Evolutionary conservation across 2,329 filamentous ascomycete species (phyloP), one percentile per base, ranked within the genome.

Genomic region (Colletotrichum gigasporum): DNA sequence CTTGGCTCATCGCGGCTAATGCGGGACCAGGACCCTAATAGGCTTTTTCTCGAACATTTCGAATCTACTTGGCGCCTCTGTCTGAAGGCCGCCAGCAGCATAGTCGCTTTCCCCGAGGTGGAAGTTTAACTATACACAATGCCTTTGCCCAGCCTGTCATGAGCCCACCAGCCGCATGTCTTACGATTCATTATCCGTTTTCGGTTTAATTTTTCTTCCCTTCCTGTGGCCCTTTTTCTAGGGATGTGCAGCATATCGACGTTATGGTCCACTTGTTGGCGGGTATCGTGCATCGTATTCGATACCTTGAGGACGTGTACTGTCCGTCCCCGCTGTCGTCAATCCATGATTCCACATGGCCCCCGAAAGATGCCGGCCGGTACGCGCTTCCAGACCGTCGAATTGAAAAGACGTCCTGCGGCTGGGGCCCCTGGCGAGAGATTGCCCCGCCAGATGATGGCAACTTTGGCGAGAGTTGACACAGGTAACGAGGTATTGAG

Each of bases 281-380:
- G 62, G 62, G 56, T 55, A 50, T 64, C 62, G 56, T 61, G 56
- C 62, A 55, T 64, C 48, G 56, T 50, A 54, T 44, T 50, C 48
- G 41, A 55, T 55, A 50, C 47, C 22, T 50, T 32, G 16, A 50
- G 34, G 11, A 44, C 30, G 16, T 18, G 47, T 60, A 47, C 18
- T 11, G 18, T 32, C 18, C 24, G 4, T 34, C 55, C 55, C 55
- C 48, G 32, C 55, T 34, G n/a, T 20, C 42, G 26, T 39, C 41
- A 28, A 50, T 62, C 34, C 48, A 37, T 55, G 48, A 64, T 48
- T 64, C 48, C 62, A 64, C 62, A 61, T 64, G 41, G 62, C 47
- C 37, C 16, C 20, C 16, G n/a, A 45, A 16, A 42, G 56, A 54
- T 64, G 62, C 62, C 62, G 48, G 62, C 62, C 56, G 56, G 62